These are phyloP conservation scores for Pugionium dolabratum DNA, from an alignment of 345 rosid genomes.

Conservation along the genomic window DNA sequence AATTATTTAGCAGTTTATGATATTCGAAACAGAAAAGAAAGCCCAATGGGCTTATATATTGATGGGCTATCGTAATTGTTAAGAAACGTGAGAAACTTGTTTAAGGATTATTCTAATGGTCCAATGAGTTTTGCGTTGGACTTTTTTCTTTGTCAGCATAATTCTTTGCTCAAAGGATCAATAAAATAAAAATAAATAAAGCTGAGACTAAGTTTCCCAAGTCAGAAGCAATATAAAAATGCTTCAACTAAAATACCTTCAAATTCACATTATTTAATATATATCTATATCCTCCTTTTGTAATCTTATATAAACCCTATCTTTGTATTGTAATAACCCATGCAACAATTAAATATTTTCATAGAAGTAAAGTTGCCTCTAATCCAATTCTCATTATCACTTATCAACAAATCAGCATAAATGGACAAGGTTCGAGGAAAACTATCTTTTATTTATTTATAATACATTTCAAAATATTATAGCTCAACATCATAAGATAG, in stretches of 20 bases:
- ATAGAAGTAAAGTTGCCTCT: background rate
- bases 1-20: no score
- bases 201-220: slow-evolving; percentile 3
- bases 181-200: slow-evolving; percentile 11
- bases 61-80: no score
- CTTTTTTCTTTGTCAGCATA: slow-evolving; percentile 6
- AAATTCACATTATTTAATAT: slow-evolving; percentile 6
- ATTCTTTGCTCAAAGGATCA: slow-evolving; percentile 28
- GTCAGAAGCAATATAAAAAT: slow-evolving; percentile 38
- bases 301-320: slow-evolving; percentile 23
- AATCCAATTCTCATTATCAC: no score
- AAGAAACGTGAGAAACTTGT: slow-evolving; percentile 18
- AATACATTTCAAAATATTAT: no score
- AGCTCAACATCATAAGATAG: no score
- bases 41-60: no score
- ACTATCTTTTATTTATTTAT: no score
- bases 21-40: no score
- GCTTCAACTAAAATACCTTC: slow-evolving; percentile 19
- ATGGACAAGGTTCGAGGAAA: slow-evolving; percentile 31
- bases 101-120: background rate
- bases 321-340: background rate
- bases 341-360: slow-evolving; percentile 9
- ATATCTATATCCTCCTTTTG: no score
- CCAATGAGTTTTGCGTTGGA: slow-evolving; percentile 19
- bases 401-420: background rate